Base-by-base conservation (phyloP, 2,329 filamentous ascomycete genomes). In the Zymoseptoria brevis region DNA sequence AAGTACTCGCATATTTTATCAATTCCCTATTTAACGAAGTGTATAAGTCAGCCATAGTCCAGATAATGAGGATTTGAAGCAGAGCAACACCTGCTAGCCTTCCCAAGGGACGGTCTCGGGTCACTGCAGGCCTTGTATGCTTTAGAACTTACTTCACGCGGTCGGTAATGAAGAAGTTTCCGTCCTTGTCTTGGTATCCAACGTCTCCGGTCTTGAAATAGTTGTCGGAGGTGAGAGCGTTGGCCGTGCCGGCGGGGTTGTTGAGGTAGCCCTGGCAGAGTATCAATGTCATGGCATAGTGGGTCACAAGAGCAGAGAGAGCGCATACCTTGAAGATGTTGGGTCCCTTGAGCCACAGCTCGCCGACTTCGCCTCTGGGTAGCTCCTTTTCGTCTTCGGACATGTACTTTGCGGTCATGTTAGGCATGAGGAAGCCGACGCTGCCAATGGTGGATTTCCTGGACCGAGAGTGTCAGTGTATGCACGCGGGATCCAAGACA, bases 161-260 rank as follows among this genome's bases (percentile, higher is more conserved):
- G 69, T 96, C 92, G 1, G 91, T 95, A 71, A 96, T 92, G 76
- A 86, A 96, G 68, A 94, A 89, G 70, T 95, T 89, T 24, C 88
- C 88, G 57, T 88, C 80, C 50, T 81, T 76, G 69, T 95, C 90
- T 67, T 88, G 83, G 64, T 88, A 85, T 2, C 89, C 88, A 22
- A 96, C 85, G 68, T 96, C 91, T 2, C 91, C 91, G 0, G 91
- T 96, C 73, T 87, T 91, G 80, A 95, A 96, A 77, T 86, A 96
- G 1, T 90, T 90, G 64, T 94, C 89, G 0, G 77, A 65, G 2
- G 87, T 89, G 62, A 93, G 85, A 0, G 87, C 85, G 54, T 89
- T 85, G 2, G 77, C 78, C 2, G 89, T 90, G 4, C 86, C 83
- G 62, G 87, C 83, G 0, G 83, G 81, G 57, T 88, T 87, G 68